phyloP scores from a whole-genome alignment of 495 filamentous ascomycete genomes.

The Chaetomium fimeti region DNA sequence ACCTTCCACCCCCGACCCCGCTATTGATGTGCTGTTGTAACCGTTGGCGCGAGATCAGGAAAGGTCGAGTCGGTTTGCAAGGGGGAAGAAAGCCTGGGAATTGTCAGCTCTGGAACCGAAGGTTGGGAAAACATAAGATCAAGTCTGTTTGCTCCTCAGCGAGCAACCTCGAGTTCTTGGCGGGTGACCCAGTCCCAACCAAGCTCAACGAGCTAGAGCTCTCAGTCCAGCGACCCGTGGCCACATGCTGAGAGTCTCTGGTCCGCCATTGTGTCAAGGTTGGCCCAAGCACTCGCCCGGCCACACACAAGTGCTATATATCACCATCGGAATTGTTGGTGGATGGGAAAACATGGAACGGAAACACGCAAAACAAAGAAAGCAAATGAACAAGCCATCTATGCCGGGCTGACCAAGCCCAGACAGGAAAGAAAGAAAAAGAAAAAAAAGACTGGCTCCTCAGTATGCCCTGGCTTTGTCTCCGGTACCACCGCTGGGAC shows the following conservation, averaged over 20 bases:
- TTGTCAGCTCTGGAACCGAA: background rate
- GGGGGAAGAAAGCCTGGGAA: background rate
- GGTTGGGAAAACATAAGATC: background rate
- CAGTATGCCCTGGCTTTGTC: background rate
- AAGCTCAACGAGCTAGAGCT: background rate
- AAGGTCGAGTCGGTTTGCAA: background rate
- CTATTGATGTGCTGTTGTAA: too few relatives aligned
- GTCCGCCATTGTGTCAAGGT: background rate
- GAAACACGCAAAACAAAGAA: background rate
- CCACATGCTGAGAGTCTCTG: background rate
- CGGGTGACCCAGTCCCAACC: background rate
- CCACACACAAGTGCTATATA: background rate
- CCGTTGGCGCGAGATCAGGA: background rate
- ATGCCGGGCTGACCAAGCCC: background rate
- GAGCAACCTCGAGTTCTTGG: background rate
- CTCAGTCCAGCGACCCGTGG: background rate
- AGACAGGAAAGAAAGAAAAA: background rate
- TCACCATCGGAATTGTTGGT: slow-evolving; percentile 1
- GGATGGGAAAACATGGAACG: background rate
- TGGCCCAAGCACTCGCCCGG: background rate
- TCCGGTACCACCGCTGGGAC: background rate
- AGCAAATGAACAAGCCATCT: background rate
- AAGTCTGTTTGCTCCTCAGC: background rate
- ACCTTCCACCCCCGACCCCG: too few relatives aligned
- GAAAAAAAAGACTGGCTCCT: background rate